These are phyloP conservation scores for Musa beccarii DNA, from an alignment of 176 grass and related monocot species.

Conservation along the genomic window DNA sequence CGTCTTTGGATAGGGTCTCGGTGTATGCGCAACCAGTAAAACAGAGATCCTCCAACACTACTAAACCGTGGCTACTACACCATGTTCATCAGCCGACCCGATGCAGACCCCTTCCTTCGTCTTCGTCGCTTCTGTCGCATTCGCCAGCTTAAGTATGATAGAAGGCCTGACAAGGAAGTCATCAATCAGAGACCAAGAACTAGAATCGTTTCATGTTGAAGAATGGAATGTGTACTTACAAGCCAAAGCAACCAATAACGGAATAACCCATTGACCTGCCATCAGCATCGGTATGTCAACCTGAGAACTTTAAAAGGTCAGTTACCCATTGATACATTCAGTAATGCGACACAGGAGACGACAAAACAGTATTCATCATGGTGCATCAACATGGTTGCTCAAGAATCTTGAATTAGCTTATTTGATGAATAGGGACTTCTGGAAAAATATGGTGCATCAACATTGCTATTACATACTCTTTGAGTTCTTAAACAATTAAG, in stretches of 20 bases:
- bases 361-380: not conserved
- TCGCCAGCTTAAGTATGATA: slow-evolving; percentile 74
- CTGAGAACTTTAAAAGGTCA: slow-evolving; percentile 22
- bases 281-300: slow-evolving; percentile 69
- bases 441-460: too few species aligned
- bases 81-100: slow-evolving; percentile 29
- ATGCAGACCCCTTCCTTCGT: slow-evolving; percentile 55
- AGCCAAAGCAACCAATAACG: slow-evolving; percentile 48
- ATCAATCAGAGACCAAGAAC: not conserved
- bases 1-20: not conserved
- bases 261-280: slow-evolving; percentile 87
- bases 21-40: not conserved
- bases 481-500: too few species aligned
- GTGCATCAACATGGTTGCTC: not conserved
- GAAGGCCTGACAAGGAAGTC: slow-evolving; percentile 41
- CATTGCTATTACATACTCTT: too few species aligned
- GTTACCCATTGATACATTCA: not conserved
- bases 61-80: not conserved
- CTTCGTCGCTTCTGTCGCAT: slow-evolving; percentile 60
- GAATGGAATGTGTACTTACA: slow-evolving; percentile 40
- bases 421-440: not conserved
- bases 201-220: not conserved
- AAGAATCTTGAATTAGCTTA: not conserved
- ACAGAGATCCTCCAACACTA: not conserved
- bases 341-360: too few species aligned